Conservation (phyloP, 306 rosid genomes). For the Lathyrus tuberosus region DNA sequence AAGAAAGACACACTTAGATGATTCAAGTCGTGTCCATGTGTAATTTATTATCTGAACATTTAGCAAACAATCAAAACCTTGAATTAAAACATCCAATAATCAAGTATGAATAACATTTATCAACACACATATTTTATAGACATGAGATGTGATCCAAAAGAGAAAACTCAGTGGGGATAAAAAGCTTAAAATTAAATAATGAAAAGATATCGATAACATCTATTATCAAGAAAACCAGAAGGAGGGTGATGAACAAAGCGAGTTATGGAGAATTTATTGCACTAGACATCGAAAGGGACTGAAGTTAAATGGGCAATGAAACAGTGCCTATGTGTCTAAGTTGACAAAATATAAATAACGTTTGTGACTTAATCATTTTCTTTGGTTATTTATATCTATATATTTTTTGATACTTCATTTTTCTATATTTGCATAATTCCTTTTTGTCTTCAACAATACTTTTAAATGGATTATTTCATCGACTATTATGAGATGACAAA, state of each 20-base stretch:
- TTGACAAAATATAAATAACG: slow-evolving; percentile 52
- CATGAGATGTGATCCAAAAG: slow-evolving; percentile 17
- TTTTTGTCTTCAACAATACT: slow-evolving; percentile 40
- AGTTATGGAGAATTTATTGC: slow-evolving; percentile 56
- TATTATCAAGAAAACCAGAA: slow-evolving; percentile 43
- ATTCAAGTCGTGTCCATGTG: too few species aligned
- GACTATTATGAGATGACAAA: too few species aligned
- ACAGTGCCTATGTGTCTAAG: slow-evolving; percentile 25
- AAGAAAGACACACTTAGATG: too few species aligned
- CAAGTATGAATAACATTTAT: too few species aligned
- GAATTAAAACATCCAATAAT: too few species aligned
- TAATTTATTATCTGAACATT: too few species aligned
- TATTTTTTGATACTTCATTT: neutral
- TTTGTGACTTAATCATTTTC: slow-evolving; percentile 35
- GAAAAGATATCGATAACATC: slow-evolving; percentile 27
- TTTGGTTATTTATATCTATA: neutral
- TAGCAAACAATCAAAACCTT: too few species aligned
- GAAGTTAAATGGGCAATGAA: slow-evolving; percentile 31
- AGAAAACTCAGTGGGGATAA: neutral
- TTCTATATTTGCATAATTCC: neutral
- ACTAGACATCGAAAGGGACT: slow-evolving; percentile 66
- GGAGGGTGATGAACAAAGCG: slow-evolving; percentile 44
- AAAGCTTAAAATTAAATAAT: slow-evolving; percentile 5
- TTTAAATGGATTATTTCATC: slow-evolving; percentile 14
- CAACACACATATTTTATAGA: too few species aligned